These are phyloP conservation scores for Lavandula angustifolia DNA, from an alignment of 257 asterid species.

Conservation along the genomic window DNA sequence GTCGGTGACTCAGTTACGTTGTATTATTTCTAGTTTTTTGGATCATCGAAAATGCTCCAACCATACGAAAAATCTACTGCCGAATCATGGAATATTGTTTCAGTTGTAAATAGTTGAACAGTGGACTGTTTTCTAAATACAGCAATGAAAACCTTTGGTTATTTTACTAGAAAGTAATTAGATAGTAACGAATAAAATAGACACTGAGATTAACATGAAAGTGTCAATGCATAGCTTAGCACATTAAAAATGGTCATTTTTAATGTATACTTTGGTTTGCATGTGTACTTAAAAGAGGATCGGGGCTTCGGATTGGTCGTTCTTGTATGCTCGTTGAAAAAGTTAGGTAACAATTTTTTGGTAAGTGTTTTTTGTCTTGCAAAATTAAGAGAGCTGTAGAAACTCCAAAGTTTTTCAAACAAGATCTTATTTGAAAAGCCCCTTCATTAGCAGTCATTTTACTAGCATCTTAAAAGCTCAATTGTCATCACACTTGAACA, in stretches of 20 bases:
- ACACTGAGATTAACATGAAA: not conserved
- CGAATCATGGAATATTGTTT: constrained; percentile 4
- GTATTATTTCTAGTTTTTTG: not conserved
- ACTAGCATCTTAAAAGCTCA: not conserved
- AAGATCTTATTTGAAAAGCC: not conserved
- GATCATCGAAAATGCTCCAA: constrained; percentile 6
- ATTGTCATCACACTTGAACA: not conserved
- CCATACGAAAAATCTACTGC: not conserved
- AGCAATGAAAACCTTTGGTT: constrained; percentile 3
- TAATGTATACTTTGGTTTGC: not conserved
- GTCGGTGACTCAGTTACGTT: constrained; percentile 42
- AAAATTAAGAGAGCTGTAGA: not conserved
- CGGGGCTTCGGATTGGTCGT: not conserved
- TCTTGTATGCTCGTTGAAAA: not conserved
- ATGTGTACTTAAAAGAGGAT: constrained; percentile 15
- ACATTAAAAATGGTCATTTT: not conserved
- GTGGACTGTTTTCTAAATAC: not conserved
- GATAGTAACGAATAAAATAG: constrained; percentile 9
- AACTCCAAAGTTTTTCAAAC: not conserved
- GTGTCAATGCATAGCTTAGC: too few relatives aligned
- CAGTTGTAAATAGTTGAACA: not conserved
- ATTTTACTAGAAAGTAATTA: not conserved
- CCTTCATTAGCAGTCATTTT: not conserved
- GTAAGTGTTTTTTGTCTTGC: not conserved
- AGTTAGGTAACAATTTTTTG: not conserved